phyloP scores from a whole-genome alignment of 1,284 basidiomycete species.

The Apiotrichum montevideense region DNA sequence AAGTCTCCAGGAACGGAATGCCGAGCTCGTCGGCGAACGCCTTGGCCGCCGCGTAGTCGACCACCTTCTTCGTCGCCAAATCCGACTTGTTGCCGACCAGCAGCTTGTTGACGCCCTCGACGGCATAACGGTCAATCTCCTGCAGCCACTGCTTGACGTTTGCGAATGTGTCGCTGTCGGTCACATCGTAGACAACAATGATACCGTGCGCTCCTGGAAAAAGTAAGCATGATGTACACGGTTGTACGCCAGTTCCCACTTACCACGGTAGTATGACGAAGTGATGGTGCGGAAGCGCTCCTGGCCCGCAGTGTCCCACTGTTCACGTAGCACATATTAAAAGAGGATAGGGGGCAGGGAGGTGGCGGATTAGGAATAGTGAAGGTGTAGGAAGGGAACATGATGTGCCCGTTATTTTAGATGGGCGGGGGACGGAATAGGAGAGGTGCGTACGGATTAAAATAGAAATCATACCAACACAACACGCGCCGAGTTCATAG shows the following conservation, averaged over 20 bases:
- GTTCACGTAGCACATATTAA: constrained; percentile 21
- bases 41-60: constrained; percentile 96
- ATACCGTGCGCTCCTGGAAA: constrained; percentile 78
- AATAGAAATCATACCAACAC: constrained; percentile 13
- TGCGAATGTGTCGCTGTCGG: constrained; percentile 79
- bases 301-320: constrained; percentile 99
- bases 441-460: constrained; percentile 17
- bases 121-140: constrained; percentile 98
- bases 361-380: constrained; percentile 10
- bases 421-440: not conserved
- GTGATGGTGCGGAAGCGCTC: constrained; percentile 98
- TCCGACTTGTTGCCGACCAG: constrained; percentile 98
- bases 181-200: constrained; percentile 99
- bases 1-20: constrained; percentile 97
- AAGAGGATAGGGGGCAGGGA: constrained; percentile 14
- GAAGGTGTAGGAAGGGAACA: constrained; percentile 10
- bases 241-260: not conserved
- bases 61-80: constrained; percentile 96
- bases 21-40: constrained; percentile 93
- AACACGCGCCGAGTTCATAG: constrained; percentile 26
- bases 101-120: constrained; percentile 97
- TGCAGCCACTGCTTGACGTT: constrained; percentile 99
- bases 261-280: constrained; percentile 81
- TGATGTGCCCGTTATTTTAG: constrained; percentile 1
- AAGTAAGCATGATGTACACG: not conserved